These are phyloP conservation scores for Aspergillus niger DNA, from an alignment of 2,329 filamentous ascomycete genomes.

Conservation along the genomic window DNA sequence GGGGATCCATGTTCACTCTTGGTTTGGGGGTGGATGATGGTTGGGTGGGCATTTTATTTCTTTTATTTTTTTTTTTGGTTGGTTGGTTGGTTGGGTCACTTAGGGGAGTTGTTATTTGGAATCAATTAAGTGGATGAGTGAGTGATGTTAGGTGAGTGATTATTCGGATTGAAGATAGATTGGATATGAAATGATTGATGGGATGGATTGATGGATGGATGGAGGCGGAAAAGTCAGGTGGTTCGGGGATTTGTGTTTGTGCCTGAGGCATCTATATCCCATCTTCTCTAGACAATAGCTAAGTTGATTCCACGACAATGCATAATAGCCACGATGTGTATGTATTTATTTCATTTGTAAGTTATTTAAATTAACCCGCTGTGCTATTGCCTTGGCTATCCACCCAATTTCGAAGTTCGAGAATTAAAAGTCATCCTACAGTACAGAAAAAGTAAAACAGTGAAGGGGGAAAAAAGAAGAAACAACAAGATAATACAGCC, in stretches of 20 bases:
- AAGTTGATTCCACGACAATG: too few relatives aligned
- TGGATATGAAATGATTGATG: background rate
- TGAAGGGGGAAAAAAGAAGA: too few relatives aligned
- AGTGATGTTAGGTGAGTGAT: too few relatives aligned
- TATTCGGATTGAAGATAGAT: background rate
- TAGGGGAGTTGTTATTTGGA: background rate
- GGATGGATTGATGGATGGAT: background rate
- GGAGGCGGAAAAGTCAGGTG: constrained; percentile 1
- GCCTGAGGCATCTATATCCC: background rate
- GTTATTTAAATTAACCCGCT: too few relatives aligned
- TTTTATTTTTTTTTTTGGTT: background rate
- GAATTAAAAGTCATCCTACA: background rate
- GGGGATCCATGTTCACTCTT: constrained; percentile 19
- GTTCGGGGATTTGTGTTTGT: background rate
- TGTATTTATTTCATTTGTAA: too few relatives aligned
- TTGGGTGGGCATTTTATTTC: constrained; percentile 10
- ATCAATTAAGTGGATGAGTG: background rate
- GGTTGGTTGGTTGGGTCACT: background rate
- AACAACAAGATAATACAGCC: too few relatives aligned
- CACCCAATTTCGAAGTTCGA: background rate
- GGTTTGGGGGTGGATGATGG: constrained; percentile 10
- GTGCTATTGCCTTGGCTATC: too few relatives aligned
- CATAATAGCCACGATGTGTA: too few relatives aligned
- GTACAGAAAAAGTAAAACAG: background rate
- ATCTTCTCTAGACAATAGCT: background rate